Evolutionary conservation across 2,329 filamentous ascomycete genomes (phyloP), one percentile per base, ranked within the genome.

Genomic region (Septoria petroselini): DNA sequence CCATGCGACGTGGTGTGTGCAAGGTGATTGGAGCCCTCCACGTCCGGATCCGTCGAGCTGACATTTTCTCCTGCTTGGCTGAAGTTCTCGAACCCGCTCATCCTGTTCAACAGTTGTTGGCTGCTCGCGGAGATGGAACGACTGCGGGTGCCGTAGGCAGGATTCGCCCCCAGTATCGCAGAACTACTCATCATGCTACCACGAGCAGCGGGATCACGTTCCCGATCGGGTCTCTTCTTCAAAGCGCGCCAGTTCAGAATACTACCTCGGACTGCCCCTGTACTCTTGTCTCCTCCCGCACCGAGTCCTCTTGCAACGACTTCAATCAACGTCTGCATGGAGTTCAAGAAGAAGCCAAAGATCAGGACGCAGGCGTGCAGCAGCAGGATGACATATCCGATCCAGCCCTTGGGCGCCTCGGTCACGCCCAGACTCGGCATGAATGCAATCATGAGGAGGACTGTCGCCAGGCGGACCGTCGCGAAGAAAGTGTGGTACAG

Each of bases 341-440:
- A 86, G 65, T 95, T 95, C 33, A 98, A 75, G 67, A 96, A 88
- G 73, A 97, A 98, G 1, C 89, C 91, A 61, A 97, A 88, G 2
- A 95, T 77, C 17, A 98, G 73, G 0, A 95, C 88, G 54, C 85
- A 79, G 3, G 81, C 91, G 65, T 98, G 93, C 29, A 96, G 80
- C 21, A 94, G 70, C 40, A 98, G 75, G 49, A 97, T 94, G 19
- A 85, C 82, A 67, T 98, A 98, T 30, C 91, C 93, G 58, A 97
- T 87, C 93, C 93, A 98, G 3, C 91, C 90, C 67, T 91, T 94
- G 1, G 86, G 75, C 0, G 85, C 82, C 63, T 94, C 85, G 0
- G 80, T 80, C 4, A 96, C 84, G 17, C 83, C 84, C 2, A 98
- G 77, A 1, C 86, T 85, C 1, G 91, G 89, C 9, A 91, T 82